These are phyloP conservation scores for Penicillium samsonianum DNA, from an alignment of 495 filamentous ascomycete species.

Conservation along the genomic window DNA sequence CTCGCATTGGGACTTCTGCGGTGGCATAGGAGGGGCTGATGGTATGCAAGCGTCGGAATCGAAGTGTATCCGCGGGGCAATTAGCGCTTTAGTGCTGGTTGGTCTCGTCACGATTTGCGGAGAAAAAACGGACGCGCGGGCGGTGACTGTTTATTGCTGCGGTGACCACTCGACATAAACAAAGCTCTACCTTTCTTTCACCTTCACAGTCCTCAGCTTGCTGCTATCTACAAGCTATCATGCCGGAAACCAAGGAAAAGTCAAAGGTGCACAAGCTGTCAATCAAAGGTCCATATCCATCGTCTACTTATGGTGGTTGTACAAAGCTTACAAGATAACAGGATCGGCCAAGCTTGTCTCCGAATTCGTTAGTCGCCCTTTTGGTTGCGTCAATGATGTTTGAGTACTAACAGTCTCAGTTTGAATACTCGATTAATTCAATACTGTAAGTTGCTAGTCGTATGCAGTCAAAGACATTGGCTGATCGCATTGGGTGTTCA, in stretches of 20 bases:
- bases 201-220: background rate
- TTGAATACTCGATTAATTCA: conserved; percentile 96
- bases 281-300: conserved; percentile 67
- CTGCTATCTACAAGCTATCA: conserved; percentile 18
- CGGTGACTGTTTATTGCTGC: conserved; percentile 27
- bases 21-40: conserved; percentile 37
- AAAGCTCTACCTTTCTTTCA: conserved; percentile 30
- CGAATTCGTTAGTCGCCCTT: conserved; percentile 74
- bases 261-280: conserved; percentile 93
- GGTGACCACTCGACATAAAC: conserved; percentile 34
- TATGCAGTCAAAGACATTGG: background rate
- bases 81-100: conserved; percentile 1
- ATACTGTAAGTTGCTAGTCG: conserved; percentile 61
- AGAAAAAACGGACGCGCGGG: conserved; percentile 31
- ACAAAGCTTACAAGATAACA: conserved; percentile 35
- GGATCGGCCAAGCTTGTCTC: conserved; percentile 85
- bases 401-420: conserved; percentile 51
- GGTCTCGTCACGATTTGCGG: conserved; percentile 23
- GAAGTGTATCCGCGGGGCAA: background rate
- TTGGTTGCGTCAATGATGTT: background rate
- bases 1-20: conserved; percentile 53
- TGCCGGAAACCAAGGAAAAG: conserved; percentile 71
- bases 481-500: conserved; percentile 32
- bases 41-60: conserved; percentile 8
- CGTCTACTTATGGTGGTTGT: background rate